These are phyloP conservation scores for Ambrosia hybrid DNA, from an alignment of 140 eudicot species.

Conservation along the genomic window DNA sequence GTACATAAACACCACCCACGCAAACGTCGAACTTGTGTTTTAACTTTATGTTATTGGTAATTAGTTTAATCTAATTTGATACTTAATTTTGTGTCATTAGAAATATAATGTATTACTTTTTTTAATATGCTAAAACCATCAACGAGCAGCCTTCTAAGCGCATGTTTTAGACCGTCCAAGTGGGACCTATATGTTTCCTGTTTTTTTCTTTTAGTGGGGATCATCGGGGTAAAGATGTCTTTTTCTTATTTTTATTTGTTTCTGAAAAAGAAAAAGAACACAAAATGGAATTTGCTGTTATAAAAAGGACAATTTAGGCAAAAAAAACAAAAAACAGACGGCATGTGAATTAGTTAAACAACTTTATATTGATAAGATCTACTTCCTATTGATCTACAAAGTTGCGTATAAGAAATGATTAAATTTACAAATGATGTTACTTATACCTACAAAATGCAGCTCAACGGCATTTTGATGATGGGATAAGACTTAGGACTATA, in stretches of 20 bases:
- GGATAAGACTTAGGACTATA: no score
- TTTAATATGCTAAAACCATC: neutral
- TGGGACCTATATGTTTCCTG: neutral
- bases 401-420: neutral
- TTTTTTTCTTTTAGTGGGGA: neutral
- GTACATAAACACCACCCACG: no score
- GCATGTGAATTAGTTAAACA: neutral
- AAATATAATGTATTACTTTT: no score
- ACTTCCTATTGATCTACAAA: neutral
- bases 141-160: neutral
- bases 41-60: no score
- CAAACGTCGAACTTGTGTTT: no score
- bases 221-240: neutral
- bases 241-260: neutral
- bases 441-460: neutral
- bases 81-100: no score
- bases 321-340: neutral
- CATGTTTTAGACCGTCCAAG: constrained; percentile 5
- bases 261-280: neutral
- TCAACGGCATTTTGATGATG: no score
- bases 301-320: neutral
- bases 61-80: no score
- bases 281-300: neutral
- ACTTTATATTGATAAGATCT: neutral
- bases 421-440: neutral